Base-by-base conservation (phyloP, 1,139 yeast genomes). In the Blastobotrys petasosporus region DNA sequence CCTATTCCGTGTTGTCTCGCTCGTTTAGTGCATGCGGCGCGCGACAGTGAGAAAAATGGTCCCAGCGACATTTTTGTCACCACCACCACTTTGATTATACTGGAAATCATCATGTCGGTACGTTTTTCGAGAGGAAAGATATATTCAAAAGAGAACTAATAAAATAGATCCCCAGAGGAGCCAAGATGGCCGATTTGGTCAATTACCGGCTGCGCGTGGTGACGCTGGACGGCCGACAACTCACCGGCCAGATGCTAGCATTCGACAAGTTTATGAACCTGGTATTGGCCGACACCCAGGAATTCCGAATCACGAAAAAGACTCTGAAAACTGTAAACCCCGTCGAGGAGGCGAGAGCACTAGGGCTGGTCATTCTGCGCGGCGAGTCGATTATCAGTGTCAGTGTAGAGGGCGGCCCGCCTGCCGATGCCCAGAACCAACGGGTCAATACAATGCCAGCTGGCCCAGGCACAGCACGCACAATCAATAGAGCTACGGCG, bases 331-430 rank as follows among this genome's bases (percentile, higher is more conserved):
- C 42, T 60, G 54, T 57, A 65, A 46, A 47, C 20, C 44, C 55
- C n/a, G 41, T 41, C 34, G 85, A 80, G 54, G 82, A 80, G 48
- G 84, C 81, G 60, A 70, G 97, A 48, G 69, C 80, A 2, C 66
- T 92, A 37, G 98, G 98, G 0, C 73, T 92, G 46, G 76, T 86
- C 6, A 83, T 92, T 34, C 68, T 92, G 42, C 75, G 98, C 54
- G 98, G 98, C 1, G 97, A 86, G 54, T 87, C 84, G 54, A 79
- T 92, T 29, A 80, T 92, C n/a, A 79, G 94, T 39, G 75, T 90
- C 10, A 79, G 84, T 32, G 83, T 88, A 30, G 95, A 87, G 61
- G 80, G 88, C 34, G 80, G 84, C 4, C 96, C 96, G 1, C 69
- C 80, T 3, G 66, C 74, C 29, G 76, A 73, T 48, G 66, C 71